phyloP scores from a whole-genome alignment of 495 filamentous ascomycete genomes.

The Hypomontagnella monticulosa region DNA sequence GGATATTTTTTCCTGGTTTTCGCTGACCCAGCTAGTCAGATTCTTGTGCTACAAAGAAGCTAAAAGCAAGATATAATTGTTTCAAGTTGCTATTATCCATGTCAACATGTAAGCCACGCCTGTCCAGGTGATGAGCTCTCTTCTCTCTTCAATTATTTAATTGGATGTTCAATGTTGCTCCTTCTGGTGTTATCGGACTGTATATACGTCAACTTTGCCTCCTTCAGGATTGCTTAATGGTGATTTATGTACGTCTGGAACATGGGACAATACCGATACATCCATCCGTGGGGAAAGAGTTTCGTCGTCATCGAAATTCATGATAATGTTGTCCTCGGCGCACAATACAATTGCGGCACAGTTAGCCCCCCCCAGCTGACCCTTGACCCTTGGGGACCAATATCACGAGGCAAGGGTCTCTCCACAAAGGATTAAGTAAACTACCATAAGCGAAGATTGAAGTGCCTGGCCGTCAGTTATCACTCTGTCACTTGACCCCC shows the following conservation, averaged over 20 bases:
- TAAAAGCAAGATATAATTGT: not conserved
- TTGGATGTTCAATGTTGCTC: not conserved
- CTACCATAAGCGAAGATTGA: slow-evolving; percentile 1
- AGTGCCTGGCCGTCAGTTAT: slow-evolving; percentile 14
- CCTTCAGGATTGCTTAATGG: slow-evolving; percentile 2
- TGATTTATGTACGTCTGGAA: slow-evolving; percentile 1
- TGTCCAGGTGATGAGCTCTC: not conserved
- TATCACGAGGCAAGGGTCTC: slow-evolving; percentile 36
- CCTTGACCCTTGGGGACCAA: slow-evolving; percentile 12
- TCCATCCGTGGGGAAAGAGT: not conserved
- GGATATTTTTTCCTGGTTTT: slow-evolving; percentile 25
- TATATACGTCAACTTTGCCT: slow-evolving; percentile 3
- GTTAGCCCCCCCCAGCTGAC: slow-evolving; percentile 10
- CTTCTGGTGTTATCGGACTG: not conserved
- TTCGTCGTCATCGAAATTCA: not conserved
- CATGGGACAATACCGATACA: not conserved
- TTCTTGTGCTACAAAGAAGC: not conserved
- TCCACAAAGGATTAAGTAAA: slow-evolving; percentile 29
- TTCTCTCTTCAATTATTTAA: too few relatives aligned
- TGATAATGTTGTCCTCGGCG: slow-evolving; percentile 3
- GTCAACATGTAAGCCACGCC: not conserved
- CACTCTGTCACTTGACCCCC: slow-evolving; percentile 37
- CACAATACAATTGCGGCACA: slow-evolving; percentile 19
- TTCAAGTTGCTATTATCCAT: not conserved
- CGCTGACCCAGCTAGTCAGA: not conserved